Evolutionary conservation across 345 rosid genomes (phyloP), one percentile per base, ranked within the genome.

Genomic region (Eutrema heterophyllum): DNA sequence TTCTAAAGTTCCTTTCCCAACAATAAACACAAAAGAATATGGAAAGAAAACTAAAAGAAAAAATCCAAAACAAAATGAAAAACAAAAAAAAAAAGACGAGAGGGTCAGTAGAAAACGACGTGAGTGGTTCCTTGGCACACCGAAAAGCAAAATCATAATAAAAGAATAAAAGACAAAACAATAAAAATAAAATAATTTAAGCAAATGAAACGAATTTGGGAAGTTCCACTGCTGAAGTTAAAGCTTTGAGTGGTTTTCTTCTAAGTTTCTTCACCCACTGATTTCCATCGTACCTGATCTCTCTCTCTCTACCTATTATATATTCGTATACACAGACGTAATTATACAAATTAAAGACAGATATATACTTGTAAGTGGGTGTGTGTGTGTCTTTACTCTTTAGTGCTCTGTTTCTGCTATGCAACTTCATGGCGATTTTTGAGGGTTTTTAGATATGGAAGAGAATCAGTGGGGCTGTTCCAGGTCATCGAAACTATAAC

Each of bases 61-160:
- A 75, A 68, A 61, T 68, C 57, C 69, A 68, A 75, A 68, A 40
- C 16, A 30, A 30, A 30, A 30, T 30, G 21, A 21, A 21, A 21
- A 21, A n/a, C n/a, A 74, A 59, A 59, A 38, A 35, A 75, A 44
- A 39, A 61, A 62, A 27, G 27, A 69, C 50, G 64, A 75, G 69
- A 53, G 67, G 66, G 66, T 64, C 76, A 70, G 76, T 64, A 64
- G 80, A 77, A 70, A 77, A 70, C 72, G 80, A 77, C 76, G 70
- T 64, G 76, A 77, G 80, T 77, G 80, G 80, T 70, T 64, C 55
- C 62, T 56, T 77, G 67, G 61, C 71, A 77, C 36, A 70, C 76
- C 24, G 27, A 57, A 70, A 77, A 77, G 56, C 76, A 70, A 75
- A 64, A 26, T 30, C 21, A 45, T 18, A 48, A 18, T 9, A 48